Base-by-base conservation (phyloP, 2,329 filamentous ascomycete genomes). In the Neophaeococcomyces aloes region DNA sequence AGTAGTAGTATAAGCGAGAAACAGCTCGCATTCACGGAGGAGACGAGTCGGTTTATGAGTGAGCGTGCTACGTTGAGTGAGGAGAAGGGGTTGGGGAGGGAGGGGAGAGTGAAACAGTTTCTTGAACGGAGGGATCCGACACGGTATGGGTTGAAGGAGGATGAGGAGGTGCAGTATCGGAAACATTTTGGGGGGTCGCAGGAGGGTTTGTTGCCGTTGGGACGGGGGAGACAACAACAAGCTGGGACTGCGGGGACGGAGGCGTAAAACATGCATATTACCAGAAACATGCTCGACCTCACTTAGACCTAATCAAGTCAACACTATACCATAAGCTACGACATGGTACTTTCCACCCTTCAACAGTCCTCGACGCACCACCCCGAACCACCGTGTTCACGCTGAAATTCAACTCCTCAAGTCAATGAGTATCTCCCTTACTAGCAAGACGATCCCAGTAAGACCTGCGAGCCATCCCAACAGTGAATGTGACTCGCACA, bases 31-130 rank as follows among this genome's bases (percentile, higher is more conserved):
- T 67, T 81, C 43, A 77, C 83, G 53, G 74, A 84, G 47, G 70
- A 75, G 46, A 78, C 79, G 29, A 80, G 83, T 38, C 59, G 61
- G 11, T 62, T 70, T 23, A 52, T 70, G n/a, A 39, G 42, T 10
- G 35, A 38, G 2, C 35, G 53, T 29, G 46, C 43, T 11, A 46
- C 77, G 72, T 47, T 73, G 78, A 46, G 65, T 79, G 36, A 68
- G 78, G 57, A 67, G 64, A 40, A 68, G 69, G 46, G 70, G 74
- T 74, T 61, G 56, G 65, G 58, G 66, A 53, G 57, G 42, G 74
- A 83, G 48, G 78, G 79, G 56, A 72, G 86, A 41, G 80, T 96
- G 30, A 75, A 86, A 53, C 78, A 68, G 43, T 96, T 96, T 57
- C 53, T 96, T 46, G 76, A 78, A 56, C 77, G 83, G 47, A 72